Evolutionary conservation across 2,329 filamentous ascomycete species (phyloP).

Genomic region (Hirsutella minnesotensis): DNA sequence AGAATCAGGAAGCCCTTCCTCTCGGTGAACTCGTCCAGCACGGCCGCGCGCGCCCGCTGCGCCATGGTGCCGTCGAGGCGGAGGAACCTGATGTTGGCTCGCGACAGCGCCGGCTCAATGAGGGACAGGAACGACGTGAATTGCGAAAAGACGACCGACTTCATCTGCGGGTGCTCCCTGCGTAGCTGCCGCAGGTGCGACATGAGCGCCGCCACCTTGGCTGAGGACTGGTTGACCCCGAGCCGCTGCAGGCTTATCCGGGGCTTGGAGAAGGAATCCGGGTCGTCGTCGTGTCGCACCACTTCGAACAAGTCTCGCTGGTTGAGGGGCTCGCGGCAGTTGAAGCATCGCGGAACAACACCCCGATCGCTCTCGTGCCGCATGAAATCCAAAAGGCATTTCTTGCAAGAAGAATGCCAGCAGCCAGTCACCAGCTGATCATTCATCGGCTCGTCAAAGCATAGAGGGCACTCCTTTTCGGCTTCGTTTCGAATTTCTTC

Average conservation of each 20-base stretch:
- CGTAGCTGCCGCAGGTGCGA: slow-evolving; percentile 60
- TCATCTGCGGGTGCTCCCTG: slow-evolving; percentile 54
- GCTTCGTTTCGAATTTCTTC: slow-evolving; percentile 86
- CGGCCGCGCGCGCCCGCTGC: slow-evolving; percentile 70
- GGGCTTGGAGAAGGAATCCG: slow-evolving; percentile 30
- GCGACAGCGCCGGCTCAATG: slow-evolving; percentile 67
- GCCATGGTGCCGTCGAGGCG: slow-evolving; percentile 85
- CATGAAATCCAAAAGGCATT: slow-evolving; percentile 83
- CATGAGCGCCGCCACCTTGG: slow-evolving; percentile 77
- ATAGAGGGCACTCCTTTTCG: slow-evolving; percentile 84
- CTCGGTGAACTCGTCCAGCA: slow-evolving; percentile 61
- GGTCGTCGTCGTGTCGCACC: slow-evolving; percentile 60
- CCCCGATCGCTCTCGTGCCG: slow-evolving; percentile 71
- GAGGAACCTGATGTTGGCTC: slow-evolving; percentile 64
- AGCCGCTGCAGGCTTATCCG: slow-evolving; percentile 50
- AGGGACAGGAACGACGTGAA: slow-evolving; percentile 94
- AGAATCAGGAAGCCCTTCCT: slow-evolving; percentile 55
- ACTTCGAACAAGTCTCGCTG: slow-evolving; percentile 85
- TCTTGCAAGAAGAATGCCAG: slow-evolving; percentile 95
- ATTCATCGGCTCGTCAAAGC: slow-evolving; percentile 89
- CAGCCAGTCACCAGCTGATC: slow-evolving; percentile 91
- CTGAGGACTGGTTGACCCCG: slow-evolving; percentile 59
- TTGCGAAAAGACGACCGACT: slow-evolving; percentile 91
- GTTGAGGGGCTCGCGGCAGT: slow-evolving; percentile 75
- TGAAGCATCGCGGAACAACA: slow-evolving; percentile 73